Conservation (phyloP, 2,329 filamentous ascomycete species). For the Balansia obtecta region DNA sequence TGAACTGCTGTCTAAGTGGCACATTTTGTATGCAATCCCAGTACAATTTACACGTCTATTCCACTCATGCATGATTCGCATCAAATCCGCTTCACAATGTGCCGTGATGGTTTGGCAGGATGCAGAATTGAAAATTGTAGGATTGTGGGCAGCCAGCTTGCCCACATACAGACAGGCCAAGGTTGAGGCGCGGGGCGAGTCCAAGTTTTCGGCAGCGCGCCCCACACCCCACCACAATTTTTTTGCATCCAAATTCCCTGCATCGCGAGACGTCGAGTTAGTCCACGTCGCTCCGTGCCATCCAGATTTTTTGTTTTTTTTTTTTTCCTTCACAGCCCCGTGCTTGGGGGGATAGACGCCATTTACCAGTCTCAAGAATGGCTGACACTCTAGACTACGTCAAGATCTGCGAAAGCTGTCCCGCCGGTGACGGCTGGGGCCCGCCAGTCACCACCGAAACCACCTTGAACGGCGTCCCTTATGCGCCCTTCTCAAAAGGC, state of each 20-base stretch:
- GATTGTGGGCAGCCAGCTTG: slow-evolving; percentile 2
- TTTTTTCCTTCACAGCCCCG: not conserved
- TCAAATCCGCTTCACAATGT: too few species aligned
- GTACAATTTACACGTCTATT: not conserved
- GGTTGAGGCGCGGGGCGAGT: slow-evolving; percentile 17
- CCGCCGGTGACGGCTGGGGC: slow-evolving; percentile 75
- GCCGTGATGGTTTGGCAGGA: not conserved
- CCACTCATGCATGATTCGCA: too few species aligned
- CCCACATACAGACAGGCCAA: not conserved
- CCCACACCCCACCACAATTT: slow-evolving; percentile 33
- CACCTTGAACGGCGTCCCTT: slow-evolving; percentile 87
- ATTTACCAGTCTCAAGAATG: slow-evolving; percentile 21
- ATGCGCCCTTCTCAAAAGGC: slow-evolving; percentile 95
- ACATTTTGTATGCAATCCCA: not conserved
- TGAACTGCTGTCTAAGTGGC: not conserved
- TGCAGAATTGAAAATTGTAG: slow-evolving; percentile 4
- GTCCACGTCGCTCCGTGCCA: not conserved
- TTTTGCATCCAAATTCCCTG: slow-evolving; percentile 22
- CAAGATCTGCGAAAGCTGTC: slow-evolving; percentile 59
- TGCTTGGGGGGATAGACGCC: slow-evolving; percentile 1
- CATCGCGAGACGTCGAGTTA: slow-evolving; percentile 11
- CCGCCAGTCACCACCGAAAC: slow-evolving; percentile 72
- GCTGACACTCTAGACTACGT: slow-evolving; percentile 43
- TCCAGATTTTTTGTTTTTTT: not conserved
- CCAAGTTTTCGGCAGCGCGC: slow-evolving; percentile 16